Base-by-base conservation (phyloP, 495 filamentous ascomycete species). In the Astrocystis sublimbata region DNA sequence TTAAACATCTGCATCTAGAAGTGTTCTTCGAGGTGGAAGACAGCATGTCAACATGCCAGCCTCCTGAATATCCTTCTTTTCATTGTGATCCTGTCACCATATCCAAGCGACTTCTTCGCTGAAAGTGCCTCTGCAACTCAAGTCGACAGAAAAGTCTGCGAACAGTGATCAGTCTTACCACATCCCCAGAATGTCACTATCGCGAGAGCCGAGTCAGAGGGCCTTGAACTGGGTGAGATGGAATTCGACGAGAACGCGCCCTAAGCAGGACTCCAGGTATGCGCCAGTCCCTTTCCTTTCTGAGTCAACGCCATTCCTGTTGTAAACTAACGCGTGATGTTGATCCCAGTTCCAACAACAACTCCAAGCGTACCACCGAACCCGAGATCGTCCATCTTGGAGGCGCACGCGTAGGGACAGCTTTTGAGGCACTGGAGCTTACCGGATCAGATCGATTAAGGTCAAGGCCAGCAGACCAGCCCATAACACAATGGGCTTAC, bases 301-400 rank as follows among this genome's bases (percentile, higher is more conserved):
- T 30, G 24, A 28, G 35, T 19, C 38, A 24, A 46, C 28, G 30
- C 38, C 13, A 35, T 56, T 28, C 47, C 30, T 26, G 12, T 15
- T 31, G 17, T 15, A 46, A 38, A 58, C 60, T 63, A 49, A 63
- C 53, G 23, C n/a, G 10, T 31, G 36, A 6, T 24, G 42, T 26
- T 58, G 31, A 35, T 51, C 17, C n/a, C 26, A 58, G 61, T 51
- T 43, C 53, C 21, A 58, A 38, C 17, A 24, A 52, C 3, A 54
- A 23, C 24, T 63, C 61, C 42, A 63, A 63, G 36, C 52, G 61
- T 38, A 4, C 13, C 15, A 19, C 23, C 2, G 53, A 50, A 40
- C 52, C 61, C 21, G 57, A 70, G 26, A 76, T 76, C 45, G 63
- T 65, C 30, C 73, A 76, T 55, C 64, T 75, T 3, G 73, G 74